phyloP scores from a whole-genome alignment of 1,284 basidiomycete genomes.

The Xerocomus nothofagi region DNA sequence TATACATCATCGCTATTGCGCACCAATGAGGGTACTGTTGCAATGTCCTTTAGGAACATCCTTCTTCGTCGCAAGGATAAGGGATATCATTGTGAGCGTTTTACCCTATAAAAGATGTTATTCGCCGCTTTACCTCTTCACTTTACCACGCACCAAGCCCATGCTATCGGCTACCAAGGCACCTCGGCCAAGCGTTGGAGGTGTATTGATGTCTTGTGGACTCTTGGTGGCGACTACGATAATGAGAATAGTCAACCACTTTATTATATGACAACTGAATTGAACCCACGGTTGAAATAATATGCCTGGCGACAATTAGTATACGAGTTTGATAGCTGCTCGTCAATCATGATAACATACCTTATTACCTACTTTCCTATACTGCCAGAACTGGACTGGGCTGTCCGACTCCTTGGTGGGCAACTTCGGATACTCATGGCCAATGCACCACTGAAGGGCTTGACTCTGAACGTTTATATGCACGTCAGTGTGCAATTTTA shows the following conservation, averaged over 20 bases:
- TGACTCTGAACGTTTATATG: constrained; percentile 53
- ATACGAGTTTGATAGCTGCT: not conserved
- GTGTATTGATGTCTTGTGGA: constrained; percentile 53
- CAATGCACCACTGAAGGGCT: constrained; percentile 78
- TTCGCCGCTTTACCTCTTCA: not conserved
- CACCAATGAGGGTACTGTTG: constrained; percentile 75
- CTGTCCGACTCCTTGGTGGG: constrained; percentile 65
- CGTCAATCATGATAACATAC: constrained; percentile 35
- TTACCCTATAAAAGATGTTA: constrained; percentile 58
- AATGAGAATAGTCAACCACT: not conserved
- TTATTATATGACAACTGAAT: not conserved
- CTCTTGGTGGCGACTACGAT: constrained; percentile 73
- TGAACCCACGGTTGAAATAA: constrained; percentile 63
- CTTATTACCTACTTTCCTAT: constrained; percentile 53
- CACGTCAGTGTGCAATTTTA: constrained; percentile 1
- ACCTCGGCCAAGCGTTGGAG: constrained; percentile 75
- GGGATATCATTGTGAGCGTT: constrained; percentile 78
- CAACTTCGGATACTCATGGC: constrained; percentile 70
- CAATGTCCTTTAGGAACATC: constrained; percentile 59
- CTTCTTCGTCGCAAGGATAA: constrained; percentile 72
- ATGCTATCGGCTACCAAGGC: constrained; percentile 89
- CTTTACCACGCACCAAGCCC: constrained; percentile 52
- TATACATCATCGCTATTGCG: constrained; percentile 17
- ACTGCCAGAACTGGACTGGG: constrained; percentile 87
- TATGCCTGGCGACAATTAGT: constrained; percentile 41